Base-by-base conservation (phyloP, 371 early-diverging fungal genomes). In the Apophysomyces variabilis region DNA sequence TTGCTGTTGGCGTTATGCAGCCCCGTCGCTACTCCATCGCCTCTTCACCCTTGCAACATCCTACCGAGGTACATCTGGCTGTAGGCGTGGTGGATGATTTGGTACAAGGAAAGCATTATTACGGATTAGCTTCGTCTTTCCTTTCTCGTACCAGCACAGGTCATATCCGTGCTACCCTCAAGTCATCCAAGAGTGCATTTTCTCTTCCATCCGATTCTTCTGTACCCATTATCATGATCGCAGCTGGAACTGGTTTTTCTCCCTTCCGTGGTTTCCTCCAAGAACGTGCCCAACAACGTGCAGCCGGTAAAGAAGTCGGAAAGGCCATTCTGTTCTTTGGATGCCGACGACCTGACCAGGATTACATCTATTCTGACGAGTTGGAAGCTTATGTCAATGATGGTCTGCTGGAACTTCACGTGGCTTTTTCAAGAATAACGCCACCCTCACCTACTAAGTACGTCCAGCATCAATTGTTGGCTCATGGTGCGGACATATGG, bases 201-300 rank as follows among this genome's bases (percentile, higher is more conserved):
- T 65, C 66, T 13, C 47, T 79, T 58, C 87, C 89, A 5, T 18
- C 57, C 0, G 80, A 78, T 56, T 64, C 76, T 7, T 47, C 37
- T 0, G 62, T 67, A 11, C 89, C 89, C 1, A 67, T 87, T 0
- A 77, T 89, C 47, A 82, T 90, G 84, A 82, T 88, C n/a, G 79
- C 74, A 38, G 79, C 85, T 14, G 94, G 95, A 18, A 92, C 94
- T 2, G 96, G 96, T 13, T 82, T 96, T 18, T 91, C 96, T 3
- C 95, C 97, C 4, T 94, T 97, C 90, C 85, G 94, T 43, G 85
- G 94, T 43, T 89, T 97, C 63, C 61, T 97, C 32, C 74, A 79
- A 69, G 79, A 76, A 50, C 78, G 77, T 44, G 73, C 73, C 38
- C 65, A 61, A 5, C 79, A 73, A 56, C 58, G 56, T 5, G 58